A percentile compares a stretch with the other conserved stretches of the same genome.
Evolutionary conservation across 1,284 basidiomycete species (phyloP).

Genomic region (Takashimella koratensis): DNA sequence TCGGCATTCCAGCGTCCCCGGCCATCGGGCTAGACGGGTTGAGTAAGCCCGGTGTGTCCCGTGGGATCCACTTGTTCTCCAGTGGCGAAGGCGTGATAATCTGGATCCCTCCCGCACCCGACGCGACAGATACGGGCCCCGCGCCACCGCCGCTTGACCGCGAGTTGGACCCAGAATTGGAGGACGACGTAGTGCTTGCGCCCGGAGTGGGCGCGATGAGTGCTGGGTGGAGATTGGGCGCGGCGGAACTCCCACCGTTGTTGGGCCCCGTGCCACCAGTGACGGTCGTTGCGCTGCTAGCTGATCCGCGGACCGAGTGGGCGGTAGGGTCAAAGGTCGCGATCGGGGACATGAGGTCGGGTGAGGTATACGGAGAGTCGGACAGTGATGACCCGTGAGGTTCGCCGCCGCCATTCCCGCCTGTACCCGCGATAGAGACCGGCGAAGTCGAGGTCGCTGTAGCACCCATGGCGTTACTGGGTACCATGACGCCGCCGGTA

Average conservation of each 20-base stretch:
- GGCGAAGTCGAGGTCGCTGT: not conserved
- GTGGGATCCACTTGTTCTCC: not conserved
- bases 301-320: not conserved
- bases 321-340: not conserved
- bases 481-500: conserved; percentile 15
- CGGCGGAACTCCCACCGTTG: not conserved
- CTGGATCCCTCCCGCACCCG: not conserved
- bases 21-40: not conserved
- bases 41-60: not conserved
- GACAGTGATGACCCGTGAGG: conserved; percentile 1
- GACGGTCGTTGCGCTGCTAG: not conserved
- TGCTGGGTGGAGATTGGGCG: not conserved
- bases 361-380: not conserved
- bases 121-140: not conserved
- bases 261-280: too few species aligned
- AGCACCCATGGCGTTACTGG: conserved; percentile 3
- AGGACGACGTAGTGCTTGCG: not conserved
- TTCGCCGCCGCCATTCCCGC: not conserved
- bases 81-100: not conserved
- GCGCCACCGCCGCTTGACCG: too few species aligned
- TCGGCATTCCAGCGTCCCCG: not conserved
- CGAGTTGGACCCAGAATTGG: not conserved
- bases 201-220: not conserved
- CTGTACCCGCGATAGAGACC: not conserved
- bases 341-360: conserved; percentile 4